phyloP scores from a whole-genome alignment of 192 early-diverging fungal genomes.

The Lobosporangium transversale region DNA sequence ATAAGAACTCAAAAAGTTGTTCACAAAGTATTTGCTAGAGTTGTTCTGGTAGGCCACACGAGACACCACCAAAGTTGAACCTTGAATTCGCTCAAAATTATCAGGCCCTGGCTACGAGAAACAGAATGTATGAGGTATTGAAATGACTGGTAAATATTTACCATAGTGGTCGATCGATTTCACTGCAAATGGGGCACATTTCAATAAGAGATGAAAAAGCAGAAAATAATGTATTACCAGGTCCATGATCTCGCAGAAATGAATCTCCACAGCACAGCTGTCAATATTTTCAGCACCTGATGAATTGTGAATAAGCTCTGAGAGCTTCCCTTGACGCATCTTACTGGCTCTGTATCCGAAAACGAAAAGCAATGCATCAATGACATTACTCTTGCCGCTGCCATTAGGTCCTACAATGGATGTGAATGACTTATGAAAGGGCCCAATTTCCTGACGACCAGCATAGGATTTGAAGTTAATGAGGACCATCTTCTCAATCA shows the following conservation, averaged over 20 bases:
- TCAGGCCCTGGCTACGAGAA: conserved; percentile 66
- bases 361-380: conserved; percentile 96
- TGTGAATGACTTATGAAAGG: conserved; percentile 92
- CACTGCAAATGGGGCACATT: too few relatives aligned
- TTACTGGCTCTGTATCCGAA: conserved; percentile 98
- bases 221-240: conserved; percentile 53
- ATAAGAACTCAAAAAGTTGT: conserved; percentile 72
- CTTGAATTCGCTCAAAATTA: conserved; percentile 66
- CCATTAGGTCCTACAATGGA: conserved; percentile 96
- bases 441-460: conserved; percentile 90
- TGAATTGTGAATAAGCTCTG: conserved; percentile 96
- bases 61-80: conserved; percentile 81
- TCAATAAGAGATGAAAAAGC: too few relatives aligned
- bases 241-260: conserved; percentile 94
- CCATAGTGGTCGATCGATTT: too few relatives aligned
- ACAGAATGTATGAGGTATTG: not conserved
- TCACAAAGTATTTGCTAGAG: conserved; percentile 82
- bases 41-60: conserved; percentile 76
- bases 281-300: conserved; percentile 73
- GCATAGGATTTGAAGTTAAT: conserved; percentile 98
- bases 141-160: not conserved
- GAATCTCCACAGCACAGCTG: conserved; percentile 89
- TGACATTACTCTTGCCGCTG: conserved; percentile 98
- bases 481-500: conserved; percentile 81
- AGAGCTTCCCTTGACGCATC: conserved; percentile 95